phyloP scores from a whole-genome alignment of 495 filamentous ascomycete species.

The Talaromyces nanjingensis region DNA sequence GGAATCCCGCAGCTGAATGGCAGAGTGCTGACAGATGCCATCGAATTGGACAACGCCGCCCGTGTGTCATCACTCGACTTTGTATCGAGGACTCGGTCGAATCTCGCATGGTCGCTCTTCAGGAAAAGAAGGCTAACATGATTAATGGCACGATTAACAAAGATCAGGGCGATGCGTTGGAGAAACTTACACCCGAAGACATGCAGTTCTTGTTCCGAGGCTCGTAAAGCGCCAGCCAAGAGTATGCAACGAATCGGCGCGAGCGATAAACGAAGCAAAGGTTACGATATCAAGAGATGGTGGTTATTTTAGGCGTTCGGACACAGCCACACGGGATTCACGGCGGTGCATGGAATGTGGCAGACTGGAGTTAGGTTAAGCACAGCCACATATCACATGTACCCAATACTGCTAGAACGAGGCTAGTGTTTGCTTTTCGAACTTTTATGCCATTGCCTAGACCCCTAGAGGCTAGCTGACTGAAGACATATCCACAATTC shows the following conservation, averaged over 20 bases:
- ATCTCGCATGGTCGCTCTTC: conserved; percentile 84
- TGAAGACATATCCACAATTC: background rate
- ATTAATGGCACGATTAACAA: conserved; percentile 93
- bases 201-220: conserved; percentile 93
- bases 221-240: conserved; percentile 14
- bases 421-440: background rate
- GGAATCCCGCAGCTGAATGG: conserved; percentile 98
- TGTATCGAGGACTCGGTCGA: conserved; percentile 96
- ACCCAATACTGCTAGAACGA: no score
- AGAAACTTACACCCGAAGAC: conserved; percentile 82
- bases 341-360: background rate
- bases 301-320: background rate
- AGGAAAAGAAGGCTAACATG: conserved; percentile 96
- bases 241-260: background rate
- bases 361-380: background rate
- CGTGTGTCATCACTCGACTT: conserved; percentile 87
- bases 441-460: background rate
- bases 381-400: background rate
- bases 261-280: background rate
- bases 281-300: background rate
- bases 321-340: background rate
- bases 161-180: conserved; percentile 72
- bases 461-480: background rate
- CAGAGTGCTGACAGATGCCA: conserved; percentile 95
- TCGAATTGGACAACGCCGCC: conserved; percentile 88